phyloP scores from a whole-genome alignment of 257 asterid genomes.

The Capsicum baccatum region DNA sequence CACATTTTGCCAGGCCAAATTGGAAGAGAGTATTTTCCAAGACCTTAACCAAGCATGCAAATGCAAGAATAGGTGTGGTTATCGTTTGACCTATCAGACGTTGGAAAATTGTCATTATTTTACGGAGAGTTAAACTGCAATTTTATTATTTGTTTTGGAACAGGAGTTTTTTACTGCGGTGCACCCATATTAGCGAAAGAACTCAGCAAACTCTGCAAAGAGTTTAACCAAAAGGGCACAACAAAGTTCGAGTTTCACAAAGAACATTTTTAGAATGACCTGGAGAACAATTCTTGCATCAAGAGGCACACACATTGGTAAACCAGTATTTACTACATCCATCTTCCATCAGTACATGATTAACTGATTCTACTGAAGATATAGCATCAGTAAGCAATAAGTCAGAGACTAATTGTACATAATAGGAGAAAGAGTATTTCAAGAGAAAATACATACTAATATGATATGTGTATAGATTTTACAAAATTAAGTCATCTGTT shows the following conservation, averaged over 20 bases:
- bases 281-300: neutral
- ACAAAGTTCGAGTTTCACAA: constrained; percentile 95
- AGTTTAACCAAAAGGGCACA: constrained; percentile 83
- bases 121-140: neutral
- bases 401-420: constrained; percentile 23
- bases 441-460: constrained; percentile 3
- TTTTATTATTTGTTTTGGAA: constrained; percentile 13
- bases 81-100: neutral
- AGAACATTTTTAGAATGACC: constrained; percentile 68
- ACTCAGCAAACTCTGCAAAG: constrained; percentile 79
- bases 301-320: neutral
- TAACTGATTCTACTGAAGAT: neutral
- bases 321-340: neutral
- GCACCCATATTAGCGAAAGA: constrained; percentile 88
- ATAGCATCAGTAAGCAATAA: constrained; percentile 6
- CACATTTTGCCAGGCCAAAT: constrained; percentile 96
- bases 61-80: constrained; percentile 79
- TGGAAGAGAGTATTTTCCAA: constrained; percentile 91
- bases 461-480: constrained; percentile 18
- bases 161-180: constrained; percentile 97
- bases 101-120: neutral
- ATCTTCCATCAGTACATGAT: constrained; percentile 1
- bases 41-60: constrained; percentile 85
- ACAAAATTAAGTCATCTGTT: constrained; percentile 29
- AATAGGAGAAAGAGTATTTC: neutral